These are phyloP conservation scores for Ophiobolus disseminans DNA, from an alignment of 2,329 filamentous ascomycete genomes.

Conservation along the genomic window DNA sequence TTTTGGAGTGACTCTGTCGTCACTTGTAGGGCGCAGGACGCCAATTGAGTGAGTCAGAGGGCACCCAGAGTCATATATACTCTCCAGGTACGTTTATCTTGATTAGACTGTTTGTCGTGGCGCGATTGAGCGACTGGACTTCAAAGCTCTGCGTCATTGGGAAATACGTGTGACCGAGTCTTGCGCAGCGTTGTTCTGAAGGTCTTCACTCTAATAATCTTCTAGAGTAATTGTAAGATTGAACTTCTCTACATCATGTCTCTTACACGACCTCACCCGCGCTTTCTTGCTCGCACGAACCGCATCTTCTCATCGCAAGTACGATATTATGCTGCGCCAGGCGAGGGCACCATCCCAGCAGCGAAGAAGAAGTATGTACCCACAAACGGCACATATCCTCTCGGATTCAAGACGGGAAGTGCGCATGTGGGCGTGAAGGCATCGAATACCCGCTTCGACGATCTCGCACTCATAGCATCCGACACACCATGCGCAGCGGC, in stretches of 20 bases:
- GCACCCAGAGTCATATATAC: conserved; percentile 1
- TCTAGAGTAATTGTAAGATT: too few species aligned
- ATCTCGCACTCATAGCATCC: conserved; percentile 87
- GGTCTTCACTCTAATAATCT: too few species aligned
- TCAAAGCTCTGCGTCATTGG: neutral
- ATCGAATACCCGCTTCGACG: conserved; percentile 87
- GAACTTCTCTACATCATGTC: too few species aligned
- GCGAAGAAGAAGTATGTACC: conserved; percentile 93
- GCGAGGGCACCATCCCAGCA: conserved; percentile 68
- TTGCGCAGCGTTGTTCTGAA: too few species aligned
- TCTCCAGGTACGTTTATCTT: conserved; percentile 13
- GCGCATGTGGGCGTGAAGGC: conserved; percentile 94
- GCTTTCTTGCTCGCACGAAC: conserved; percentile 34
- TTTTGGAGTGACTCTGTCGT: conserved; percentile 2
- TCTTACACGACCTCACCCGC: conserved; percentile 38
- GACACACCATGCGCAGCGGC: conserved; percentile 85
- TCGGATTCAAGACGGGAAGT: conserved; percentile 86
- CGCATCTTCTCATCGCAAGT: conserved; percentile 46
- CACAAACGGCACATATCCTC: conserved; percentile 82
- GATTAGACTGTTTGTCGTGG: too few species aligned
- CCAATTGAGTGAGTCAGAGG: conserved; percentile 24
- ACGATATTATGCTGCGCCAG: conserved; percentile 66
- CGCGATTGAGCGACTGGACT: too few species aligned
- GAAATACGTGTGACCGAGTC: too few species aligned
- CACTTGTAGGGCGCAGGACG: conserved; percentile 23